Conservation (phyloP, 805 yeast genomes). For the Citeromyces nyonsensis region DNA sequence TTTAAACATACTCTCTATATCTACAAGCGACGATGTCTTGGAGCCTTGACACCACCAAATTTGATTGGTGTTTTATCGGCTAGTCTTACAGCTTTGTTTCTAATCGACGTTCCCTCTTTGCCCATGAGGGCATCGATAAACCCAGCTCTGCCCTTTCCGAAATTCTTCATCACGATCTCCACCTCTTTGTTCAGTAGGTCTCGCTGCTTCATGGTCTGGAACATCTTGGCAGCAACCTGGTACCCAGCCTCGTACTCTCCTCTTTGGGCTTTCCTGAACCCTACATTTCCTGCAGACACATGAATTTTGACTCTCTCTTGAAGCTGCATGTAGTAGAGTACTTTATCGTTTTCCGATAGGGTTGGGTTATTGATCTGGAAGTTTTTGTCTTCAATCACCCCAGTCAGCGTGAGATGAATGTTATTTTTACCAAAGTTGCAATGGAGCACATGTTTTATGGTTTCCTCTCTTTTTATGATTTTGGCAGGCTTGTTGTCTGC, state of each 20-base stretch:
- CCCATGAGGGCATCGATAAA: constrained; percentile 76
- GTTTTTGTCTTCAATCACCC: constrained; percentile 50
- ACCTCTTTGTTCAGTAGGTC: constrained; percentile 41
- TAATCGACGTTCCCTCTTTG: constrained; percentile 65
- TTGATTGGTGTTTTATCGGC: constrained; percentile 71
- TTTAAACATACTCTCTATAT: too few relatives aligned
- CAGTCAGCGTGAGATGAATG: constrained; percentile 63
- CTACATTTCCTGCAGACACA: constrained; percentile 72
- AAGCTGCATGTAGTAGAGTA: constrained; percentile 61
- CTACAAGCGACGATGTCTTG: constrained; percentile 62
- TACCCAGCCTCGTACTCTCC: constrained; percentile 89
- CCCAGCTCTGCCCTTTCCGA: constrained; percentile 84
- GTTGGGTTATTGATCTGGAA: constrained; percentile 39
- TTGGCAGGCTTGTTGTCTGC: too few relatives aligned
- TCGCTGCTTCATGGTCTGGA: constrained; percentile 53
- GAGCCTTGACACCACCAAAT: constrained; percentile 87
- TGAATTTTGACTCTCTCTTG: constrained; percentile 62
- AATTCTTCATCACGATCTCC: constrained; percentile 67
- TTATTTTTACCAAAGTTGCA: constrained; percentile 72
- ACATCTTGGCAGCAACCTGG: constrained; percentile 65
- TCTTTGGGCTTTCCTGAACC: constrained; percentile 80
- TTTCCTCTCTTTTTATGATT: constrained; percentile 6
- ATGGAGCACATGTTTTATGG: constrained; percentile 57
- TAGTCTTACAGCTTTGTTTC: constrained; percentile 52
- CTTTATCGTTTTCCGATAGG: constrained; percentile 49